These are phyloP conservation scores for Lagenidium sp. DNA, from an alignment of 352 stramenopile genomes.

Conservation along the genomic window DNA sequence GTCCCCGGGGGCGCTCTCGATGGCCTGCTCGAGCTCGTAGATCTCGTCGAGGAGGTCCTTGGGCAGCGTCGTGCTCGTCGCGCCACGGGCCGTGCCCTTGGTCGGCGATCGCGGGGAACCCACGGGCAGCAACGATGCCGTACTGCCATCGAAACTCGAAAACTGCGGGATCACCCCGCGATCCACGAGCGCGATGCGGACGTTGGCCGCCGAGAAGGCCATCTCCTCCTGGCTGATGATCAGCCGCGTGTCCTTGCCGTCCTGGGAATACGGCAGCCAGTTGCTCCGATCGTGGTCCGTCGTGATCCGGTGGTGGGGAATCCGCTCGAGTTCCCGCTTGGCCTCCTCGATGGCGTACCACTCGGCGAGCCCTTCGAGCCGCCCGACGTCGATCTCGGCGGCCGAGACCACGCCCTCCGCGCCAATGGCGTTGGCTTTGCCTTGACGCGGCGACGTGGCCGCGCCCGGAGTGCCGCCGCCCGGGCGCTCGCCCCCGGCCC, in stretches of 20 bases:
- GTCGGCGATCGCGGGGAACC: background rate
- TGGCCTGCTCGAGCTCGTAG: conserved; percentile 29
- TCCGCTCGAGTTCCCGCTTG: conserved; percentile 50
- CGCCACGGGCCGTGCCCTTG: background rate
- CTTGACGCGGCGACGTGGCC: background rate
- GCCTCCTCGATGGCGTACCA: conserved; percentile 71
- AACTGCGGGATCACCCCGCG: conserved; percentile 55
- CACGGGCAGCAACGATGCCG: too few relatives aligned
- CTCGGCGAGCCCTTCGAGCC: conserved; percentile 50
- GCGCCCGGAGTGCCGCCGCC: background rate
- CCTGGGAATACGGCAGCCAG: conserved; percentile 32
- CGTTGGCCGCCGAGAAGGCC: conserved; percentile 38
- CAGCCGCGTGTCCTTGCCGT: conserved; percentile 49
- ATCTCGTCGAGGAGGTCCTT: conserved; percentile 53
- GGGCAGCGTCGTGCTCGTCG: conserved; percentile 14
- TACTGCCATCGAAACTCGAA: conserved; percentile 3
- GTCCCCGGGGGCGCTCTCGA: conserved; percentile 25
- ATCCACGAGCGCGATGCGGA: conserved; percentile 50
- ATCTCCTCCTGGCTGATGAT: conserved; percentile 59
- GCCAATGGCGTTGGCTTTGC: too few relatives aligned
- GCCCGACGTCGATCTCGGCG: conserved; percentile 25
- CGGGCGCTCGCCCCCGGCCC: too few relatives aligned
- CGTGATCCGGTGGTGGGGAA: conserved; percentile 56
- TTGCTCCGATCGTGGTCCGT: conserved; percentile 42
- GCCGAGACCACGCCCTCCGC: background rate